These are phyloP conservation scores for Aspergillus ibericus DNA, from an alignment of 2,329 filamentous ascomycete genomes.

Conservation along the genomic window DNA sequence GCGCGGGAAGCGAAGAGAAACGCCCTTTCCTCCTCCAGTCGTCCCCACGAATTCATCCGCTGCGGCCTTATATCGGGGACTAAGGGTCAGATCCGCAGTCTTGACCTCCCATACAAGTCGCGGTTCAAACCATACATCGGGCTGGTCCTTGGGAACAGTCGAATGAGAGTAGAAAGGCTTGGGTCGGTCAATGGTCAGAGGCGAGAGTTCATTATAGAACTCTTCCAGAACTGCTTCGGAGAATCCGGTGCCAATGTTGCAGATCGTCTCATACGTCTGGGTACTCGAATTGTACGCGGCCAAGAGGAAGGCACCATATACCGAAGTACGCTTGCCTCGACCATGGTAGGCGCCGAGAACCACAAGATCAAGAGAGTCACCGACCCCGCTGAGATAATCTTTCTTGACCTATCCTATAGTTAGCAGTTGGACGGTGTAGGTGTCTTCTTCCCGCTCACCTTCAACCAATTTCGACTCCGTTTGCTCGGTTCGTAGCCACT, in stretches of 20 bases:
- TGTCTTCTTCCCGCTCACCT: slow-evolving; percentile 57
- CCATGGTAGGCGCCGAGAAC: slow-evolving; percentile 93
- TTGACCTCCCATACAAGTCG: slow-evolving; percentile 96
- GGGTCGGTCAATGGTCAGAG: slow-evolving; percentile 78
- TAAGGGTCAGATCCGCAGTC: slow-evolving; percentile 90
- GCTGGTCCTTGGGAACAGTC: slow-evolving; percentile 82
- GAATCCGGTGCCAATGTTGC: slow-evolving; percentile 98
- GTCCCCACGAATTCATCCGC: slow-evolving; percentile 75
- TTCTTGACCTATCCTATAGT: slow-evolving; percentile 73
- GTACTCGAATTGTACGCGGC: slow-evolving; percentile 83
- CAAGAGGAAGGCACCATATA: slow-evolving; percentile 93
- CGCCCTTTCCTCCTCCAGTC: slow-evolving; percentile 69
- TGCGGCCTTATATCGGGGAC: slow-evolving; percentile 90
- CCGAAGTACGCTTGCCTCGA: slow-evolving; percentile 90
- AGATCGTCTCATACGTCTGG: slow-evolving; percentile 90
- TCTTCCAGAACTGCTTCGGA: slow-evolving; percentile 91
- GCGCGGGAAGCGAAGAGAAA: slow-evolving; percentile 85
- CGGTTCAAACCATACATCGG: slow-evolving; percentile 98
- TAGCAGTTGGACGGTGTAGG: slow-evolving; percentile 1
- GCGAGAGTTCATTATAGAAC: slow-evolving; percentile 71
- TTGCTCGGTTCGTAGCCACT: slow-evolving; percentile 96
- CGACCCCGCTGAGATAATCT: slow-evolving; percentile 90
- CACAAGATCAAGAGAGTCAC: slow-evolving; percentile 94
- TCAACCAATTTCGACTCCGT: slow-evolving; percentile 96
- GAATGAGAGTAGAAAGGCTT: slow-evolving; percentile 96